phyloP scores from a whole-genome alignment of 2,329 filamentous ascomycete genomes.

The Scedosporium apiospermum region DNA sequence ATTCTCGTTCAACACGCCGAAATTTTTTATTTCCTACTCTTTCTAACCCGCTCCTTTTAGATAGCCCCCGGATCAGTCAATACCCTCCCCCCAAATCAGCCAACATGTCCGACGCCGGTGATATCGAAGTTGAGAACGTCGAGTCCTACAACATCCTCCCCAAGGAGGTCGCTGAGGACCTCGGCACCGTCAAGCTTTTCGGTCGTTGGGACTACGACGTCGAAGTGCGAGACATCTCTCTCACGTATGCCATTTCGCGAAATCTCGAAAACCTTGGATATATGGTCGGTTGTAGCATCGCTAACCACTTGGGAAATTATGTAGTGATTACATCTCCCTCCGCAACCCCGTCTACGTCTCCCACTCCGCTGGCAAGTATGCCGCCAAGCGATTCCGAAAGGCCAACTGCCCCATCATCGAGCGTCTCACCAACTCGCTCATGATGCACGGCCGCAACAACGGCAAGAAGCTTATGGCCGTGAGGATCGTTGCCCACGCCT shows the following conservation, averaged over 20 bases:
- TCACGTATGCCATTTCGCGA: constrained; percentile 60
- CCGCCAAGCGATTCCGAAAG: constrained; percentile 99
- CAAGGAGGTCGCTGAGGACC: constrained; percentile 83
- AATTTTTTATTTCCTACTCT: constrained; percentile 4
- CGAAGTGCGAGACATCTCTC: constrained; percentile 98
- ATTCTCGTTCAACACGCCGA: not conserved
- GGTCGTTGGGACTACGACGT: constrained; percentile 99
- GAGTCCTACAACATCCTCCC: constrained; percentile 72
- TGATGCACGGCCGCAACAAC: constrained; percentile 99
- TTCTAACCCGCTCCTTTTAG: not conserved
- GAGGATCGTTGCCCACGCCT: constrained; percentile 96
- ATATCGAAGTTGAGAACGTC: constrained; percentile 82
- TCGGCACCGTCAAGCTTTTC: constrained; percentile 92
- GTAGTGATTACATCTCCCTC: constrained; percentile 99
- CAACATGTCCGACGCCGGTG: constrained; percentile 78
- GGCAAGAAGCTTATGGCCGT: constrained; percentile 99
- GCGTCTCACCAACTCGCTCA: constrained; percentile 99
- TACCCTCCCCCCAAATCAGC: constrained; percentile 10
- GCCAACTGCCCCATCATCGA: constrained; percentile 99
- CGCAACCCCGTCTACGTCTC: constrained; percentile 97
- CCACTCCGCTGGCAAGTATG: constrained; percentile 97
- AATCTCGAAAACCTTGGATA: too few relatives aligned
- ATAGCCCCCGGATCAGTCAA: too few relatives aligned
- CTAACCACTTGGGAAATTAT: constrained; percentile 20
- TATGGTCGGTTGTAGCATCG: constrained; percentile 1